These are phyloP conservation scores for Porphyrellus sp. DNA, from an alignment of 1,284 basidiomycete species.

Conservation along the genomic window DNA sequence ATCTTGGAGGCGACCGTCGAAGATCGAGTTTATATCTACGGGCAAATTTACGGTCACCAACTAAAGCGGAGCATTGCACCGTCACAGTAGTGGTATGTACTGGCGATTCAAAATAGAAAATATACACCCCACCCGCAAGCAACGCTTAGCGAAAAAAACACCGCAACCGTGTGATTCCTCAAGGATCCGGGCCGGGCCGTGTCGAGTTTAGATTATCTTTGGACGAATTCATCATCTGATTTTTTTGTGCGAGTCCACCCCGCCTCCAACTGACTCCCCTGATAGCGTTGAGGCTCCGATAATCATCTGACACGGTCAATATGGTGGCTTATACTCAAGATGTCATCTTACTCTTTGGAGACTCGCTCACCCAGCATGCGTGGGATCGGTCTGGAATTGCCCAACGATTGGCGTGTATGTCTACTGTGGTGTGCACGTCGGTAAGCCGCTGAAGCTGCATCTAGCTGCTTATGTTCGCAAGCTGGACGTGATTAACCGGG, in stretches of 20 bases:
- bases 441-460: conserved; percentile 1
- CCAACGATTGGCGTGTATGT: conserved; percentile 59
- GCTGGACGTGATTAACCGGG: conserved; percentile 81
- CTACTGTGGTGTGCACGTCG: background rate
- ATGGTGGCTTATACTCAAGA: conserved; percentile 64
- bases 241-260: too few relatives aligned
- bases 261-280: background rate
- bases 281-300: background rate
- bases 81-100: background rate
- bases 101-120: too few relatives aligned
- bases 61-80: too few relatives aligned
- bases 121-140: too few relatives aligned
- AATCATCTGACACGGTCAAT: conserved; percentile 1
- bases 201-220: too few relatives aligned
- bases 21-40: background rate
- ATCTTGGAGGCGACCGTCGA: background rate
- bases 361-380: conserved; percentile 68
- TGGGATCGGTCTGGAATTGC: conserved; percentile 62
- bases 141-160: too few relatives aligned
- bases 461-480: conserved; percentile 74
- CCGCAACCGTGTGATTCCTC: too few relatives aligned
- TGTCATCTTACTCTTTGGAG: conserved; percentile 69
- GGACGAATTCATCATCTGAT: too few relatives aligned
- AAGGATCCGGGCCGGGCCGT: too few relatives aligned
- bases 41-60: too few relatives aligned